A percentile compares a stretch with the other conserved stretches of the same genome.
These are phyloP conservation scores for Garcia nutans DNA, from an alignment of 345 rosid genomes.

Conservation along the genomic window DNA sequence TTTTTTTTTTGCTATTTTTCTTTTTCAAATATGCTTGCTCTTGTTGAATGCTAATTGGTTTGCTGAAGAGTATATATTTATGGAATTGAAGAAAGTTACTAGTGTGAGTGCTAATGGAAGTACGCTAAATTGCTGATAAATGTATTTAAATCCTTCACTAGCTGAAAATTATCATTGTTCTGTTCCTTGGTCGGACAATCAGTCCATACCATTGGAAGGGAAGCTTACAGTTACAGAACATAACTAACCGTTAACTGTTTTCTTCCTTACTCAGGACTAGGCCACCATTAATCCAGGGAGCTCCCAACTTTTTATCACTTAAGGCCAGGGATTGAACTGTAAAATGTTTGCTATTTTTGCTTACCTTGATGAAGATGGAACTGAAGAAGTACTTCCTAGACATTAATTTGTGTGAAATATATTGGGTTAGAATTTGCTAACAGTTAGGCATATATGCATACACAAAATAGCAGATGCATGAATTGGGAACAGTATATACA, in stretches of 20 bases:
- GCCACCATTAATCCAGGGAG: background rate
- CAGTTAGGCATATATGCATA: background rate
- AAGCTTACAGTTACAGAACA: no score
- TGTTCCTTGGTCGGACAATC: no score
- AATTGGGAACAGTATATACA: background rate
- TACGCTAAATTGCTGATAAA: no score
- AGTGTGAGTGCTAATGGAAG: background rate
- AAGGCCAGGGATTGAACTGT: background rate
- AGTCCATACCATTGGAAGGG: no score
- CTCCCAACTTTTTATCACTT: background rate
- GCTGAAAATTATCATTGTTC: no score
- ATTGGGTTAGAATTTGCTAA: no score
- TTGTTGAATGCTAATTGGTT: background rate
- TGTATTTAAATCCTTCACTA: background rate
- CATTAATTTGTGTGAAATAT: no score
- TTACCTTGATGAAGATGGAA: background rate
- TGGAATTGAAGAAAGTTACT: background rate
- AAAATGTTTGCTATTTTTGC: background rate
- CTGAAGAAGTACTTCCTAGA: no score
- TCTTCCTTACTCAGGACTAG: no score
- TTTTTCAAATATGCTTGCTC: background rate
- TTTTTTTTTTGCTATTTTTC: background rate
- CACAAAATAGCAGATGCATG: background rate
- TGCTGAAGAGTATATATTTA: background rate
- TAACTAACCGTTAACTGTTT: no score